These are phyloP conservation scores for Olyra latifolia DNA, from an alignment of 176 grass and related monocot species.

Conservation along the genomic window DNA sequence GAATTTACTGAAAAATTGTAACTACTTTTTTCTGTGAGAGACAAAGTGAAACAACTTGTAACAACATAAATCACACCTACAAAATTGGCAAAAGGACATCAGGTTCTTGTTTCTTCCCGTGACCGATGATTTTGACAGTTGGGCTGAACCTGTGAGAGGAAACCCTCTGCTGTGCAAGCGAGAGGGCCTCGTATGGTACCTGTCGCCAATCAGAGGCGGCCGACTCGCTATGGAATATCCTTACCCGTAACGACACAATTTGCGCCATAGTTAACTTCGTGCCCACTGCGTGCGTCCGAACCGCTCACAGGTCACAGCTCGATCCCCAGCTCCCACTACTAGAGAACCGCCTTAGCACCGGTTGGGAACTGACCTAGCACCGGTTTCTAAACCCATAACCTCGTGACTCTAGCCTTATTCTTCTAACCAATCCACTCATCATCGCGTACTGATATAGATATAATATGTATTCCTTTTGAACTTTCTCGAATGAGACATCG, in stretches of 20 bases:
- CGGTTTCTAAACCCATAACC: too few relatives aligned
- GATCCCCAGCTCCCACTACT: too few relatives aligned
- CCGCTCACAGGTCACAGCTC: too few relatives aligned
- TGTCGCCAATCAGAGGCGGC: constrained; percentile 4
- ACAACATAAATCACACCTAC: background rate
- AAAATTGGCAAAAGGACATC: background rate
- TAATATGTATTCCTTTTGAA: too few relatives aligned
- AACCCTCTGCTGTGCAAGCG: background rate
- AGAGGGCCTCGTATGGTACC: background rate
- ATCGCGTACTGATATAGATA: too few relatives aligned
- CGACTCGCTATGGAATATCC: constrained; percentile 19
- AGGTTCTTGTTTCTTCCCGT: background rate
- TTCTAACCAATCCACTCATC: too few relatives aligned
- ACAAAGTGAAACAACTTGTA: background rate
- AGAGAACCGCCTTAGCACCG: too few relatives aligned
- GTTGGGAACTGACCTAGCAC: too few relatives aligned
- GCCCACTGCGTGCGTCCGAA: background rate
- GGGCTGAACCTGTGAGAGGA: background rate
- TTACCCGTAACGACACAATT: background rate
- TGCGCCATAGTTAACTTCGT: constrained; percentile 22
- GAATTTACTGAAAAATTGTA: background rate
- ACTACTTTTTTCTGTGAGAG: background rate
- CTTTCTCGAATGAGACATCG: too few relatives aligned
- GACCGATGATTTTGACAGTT: constrained; percentile 19
- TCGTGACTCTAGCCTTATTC: too few relatives aligned